These are phyloP conservation scores for Yamadazyma jaroonii DNA, from an alignment of 1,139 yeast species.

Conservation along the genomic window DNA sequence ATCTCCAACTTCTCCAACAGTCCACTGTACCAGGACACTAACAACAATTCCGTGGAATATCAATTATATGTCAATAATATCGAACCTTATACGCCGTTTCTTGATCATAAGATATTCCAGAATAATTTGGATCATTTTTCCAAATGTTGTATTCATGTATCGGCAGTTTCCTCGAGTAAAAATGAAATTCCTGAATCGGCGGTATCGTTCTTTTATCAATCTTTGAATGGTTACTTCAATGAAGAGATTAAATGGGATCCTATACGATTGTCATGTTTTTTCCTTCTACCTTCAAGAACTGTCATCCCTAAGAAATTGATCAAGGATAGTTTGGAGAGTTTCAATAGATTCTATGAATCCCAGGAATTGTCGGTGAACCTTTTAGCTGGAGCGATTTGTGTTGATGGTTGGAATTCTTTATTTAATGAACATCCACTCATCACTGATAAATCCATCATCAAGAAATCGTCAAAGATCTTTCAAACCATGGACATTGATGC, in stretches of 20 bases:
- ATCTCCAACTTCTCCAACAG: too few species aligned
- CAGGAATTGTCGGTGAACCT: constrained; percentile 12
- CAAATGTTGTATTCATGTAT: constrained; percentile 19
- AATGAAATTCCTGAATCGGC: constrained; percentile 15
- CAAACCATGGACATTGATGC: constrained; percentile 13
- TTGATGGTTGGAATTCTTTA: constrained; percentile 19
- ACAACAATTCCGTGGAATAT: constrained; percentile 4
- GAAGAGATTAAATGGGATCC: constrained; percentile 16
- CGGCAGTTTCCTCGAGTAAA: constrained; percentile 14
- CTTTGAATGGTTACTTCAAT: constrained; percentile 10
- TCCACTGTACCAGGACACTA: background rate
- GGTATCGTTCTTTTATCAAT: constrained; percentile 11
- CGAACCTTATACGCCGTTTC: constrained; percentile 21
- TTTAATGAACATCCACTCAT: constrained; percentile 13
- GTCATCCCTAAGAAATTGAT: constrained; percentile 11
- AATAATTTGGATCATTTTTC: constrained; percentile 15
- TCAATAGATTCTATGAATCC: constrained; percentile 12
- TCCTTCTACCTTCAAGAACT: constrained; percentile 17
- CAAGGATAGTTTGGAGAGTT: constrained; percentile 11
- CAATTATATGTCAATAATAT: constrained; percentile 14
- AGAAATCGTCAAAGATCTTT: constrained; percentile 10
- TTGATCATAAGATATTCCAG: constrained; percentile 13
- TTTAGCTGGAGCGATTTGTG: constrained; percentile 18
- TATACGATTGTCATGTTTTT: constrained; percentile 16
- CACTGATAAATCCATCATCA: constrained; percentile 11